A percentile compares a stretch with the other conserved stretches of the same genome.
Conservation (phyloP, 2,329 filamentous ascomycete genomes). For the Grosmannia huntii region DNA sequence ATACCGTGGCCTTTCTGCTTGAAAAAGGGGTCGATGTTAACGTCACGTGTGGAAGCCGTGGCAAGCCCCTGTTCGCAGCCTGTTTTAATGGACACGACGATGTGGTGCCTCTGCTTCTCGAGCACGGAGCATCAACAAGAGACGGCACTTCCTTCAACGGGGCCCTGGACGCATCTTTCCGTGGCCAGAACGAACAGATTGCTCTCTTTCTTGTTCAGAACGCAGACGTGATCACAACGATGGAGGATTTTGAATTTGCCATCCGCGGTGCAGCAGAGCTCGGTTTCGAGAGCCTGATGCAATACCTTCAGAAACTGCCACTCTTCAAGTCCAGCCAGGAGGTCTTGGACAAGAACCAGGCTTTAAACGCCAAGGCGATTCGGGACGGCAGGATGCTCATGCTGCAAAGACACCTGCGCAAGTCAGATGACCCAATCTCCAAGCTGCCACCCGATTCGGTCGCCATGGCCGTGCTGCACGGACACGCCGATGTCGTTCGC, state of each 20-base stretch:
- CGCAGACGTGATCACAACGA: not conserved
- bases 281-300: not conserved
- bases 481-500: not conserved
- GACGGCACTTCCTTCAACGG: not conserved
- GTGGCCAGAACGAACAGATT: not conserved
- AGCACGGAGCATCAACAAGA: not conserved
- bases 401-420: not conserved
- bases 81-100: not conserved
- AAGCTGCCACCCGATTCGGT: not conserved
- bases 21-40: not conserved
- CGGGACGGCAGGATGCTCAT: not conserved
- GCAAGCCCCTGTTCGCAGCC: not conserved
- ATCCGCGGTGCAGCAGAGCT: not conserved
- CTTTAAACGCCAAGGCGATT: not conserved
- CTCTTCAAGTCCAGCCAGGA: not conserved
- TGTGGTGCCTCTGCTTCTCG: not conserved
- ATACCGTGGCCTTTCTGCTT: not conserved
- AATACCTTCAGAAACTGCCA: not conserved
- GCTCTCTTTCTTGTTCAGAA: not conserved
- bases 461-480: not conserved
- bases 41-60: not conserved
- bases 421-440: not conserved
- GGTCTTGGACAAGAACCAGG: not conserved
- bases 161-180: not conserved
- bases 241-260: not conserved